These are phyloP conservation scores for Rhizodiscina lignyota DNA, from an alignment of 495 filamentous ascomycete species.

Conservation along the genomic window DNA sequence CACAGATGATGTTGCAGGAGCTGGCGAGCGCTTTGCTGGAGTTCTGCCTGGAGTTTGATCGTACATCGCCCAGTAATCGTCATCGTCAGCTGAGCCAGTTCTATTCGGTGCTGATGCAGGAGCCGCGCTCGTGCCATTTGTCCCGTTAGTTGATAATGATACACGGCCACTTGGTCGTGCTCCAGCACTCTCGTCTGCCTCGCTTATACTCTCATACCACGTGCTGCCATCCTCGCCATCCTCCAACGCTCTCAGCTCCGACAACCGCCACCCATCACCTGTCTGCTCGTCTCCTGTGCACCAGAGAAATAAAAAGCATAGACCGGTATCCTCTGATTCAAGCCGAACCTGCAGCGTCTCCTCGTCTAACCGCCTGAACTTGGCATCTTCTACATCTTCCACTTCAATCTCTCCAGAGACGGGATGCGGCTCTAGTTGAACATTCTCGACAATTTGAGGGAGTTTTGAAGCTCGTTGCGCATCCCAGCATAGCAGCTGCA, in stretches of 20 bases:
- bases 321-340: conserved; percentile 23
- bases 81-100: conserved; percentile 43
- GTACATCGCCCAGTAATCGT: conserved; percentile 89
- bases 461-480: conserved; percentile 47
- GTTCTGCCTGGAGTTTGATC: conserved; percentile 69
- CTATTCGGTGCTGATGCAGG: not conserved
- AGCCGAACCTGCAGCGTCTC: conserved; percentile 71
- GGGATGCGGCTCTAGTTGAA: conserved; percentile 72
- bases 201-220: conserved; percentile 35
- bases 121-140: not conserved
- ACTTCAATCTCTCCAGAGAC: conserved; percentile 83
- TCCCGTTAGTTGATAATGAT: conserved; percentile 9
- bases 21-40: conserved; percentile 50
- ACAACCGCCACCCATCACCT: conserved; percentile 64
- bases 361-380: conserved; percentile 60
- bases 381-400: conserved; percentile 41
- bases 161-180: no score
- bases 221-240: conserved; percentile 20
- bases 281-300: conserved; percentile 50
- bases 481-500: conserved; percentile 80
- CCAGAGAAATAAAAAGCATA: conserved; percentile 45
- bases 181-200: conserved; percentile 29
- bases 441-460: conserved; percentile 42
- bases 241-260: conserved; percentile 54
- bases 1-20: conserved; percentile 26